Conservation (phyloP, 441 rosid species). For the Gossypium davidsonii region DNA sequence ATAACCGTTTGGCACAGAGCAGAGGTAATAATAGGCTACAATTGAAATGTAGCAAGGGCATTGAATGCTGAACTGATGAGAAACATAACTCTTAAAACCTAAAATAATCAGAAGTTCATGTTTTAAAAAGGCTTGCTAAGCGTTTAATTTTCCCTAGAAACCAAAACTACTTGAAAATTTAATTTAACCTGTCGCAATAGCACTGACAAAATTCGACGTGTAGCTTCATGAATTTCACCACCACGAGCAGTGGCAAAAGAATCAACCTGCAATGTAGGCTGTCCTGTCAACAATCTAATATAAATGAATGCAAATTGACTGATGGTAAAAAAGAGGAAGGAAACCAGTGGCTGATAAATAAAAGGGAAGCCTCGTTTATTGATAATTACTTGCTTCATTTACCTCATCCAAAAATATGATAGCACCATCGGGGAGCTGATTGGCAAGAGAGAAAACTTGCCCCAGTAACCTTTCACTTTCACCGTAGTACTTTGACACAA, state of each 20-base stretch:
- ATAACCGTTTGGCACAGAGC: not conserved
- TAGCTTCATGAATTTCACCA: slow-evolving; percentile 88
- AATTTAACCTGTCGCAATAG: slow-evolving; percentile 72
- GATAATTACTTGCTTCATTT: slow-evolving; percentile 15
- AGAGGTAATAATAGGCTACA: not conserved
- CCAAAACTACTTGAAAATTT: not conserved
- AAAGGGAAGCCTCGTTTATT: not conserved
- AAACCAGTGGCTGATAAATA: not conserved
- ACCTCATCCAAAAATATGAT: slow-evolving; percentile 92
- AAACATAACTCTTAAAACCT: slow-evolving; percentile 3
- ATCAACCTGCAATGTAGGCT: slow-evolving; percentile 55
- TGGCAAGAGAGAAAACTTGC: slow-evolving; percentile 79
- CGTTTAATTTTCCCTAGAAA: not conserved
- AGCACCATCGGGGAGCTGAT: slow-evolving; percentile 77
- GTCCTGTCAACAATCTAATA: not conserved
- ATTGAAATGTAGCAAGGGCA: not conserved
- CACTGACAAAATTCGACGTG: slow-evolving; percentile 86
- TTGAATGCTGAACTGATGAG: not conserved
- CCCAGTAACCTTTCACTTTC: slow-evolving; percentile 86
- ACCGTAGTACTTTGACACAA: slow-evolving; percentile 87
- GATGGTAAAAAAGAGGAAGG: not conserved
- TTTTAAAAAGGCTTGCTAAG: not conserved
- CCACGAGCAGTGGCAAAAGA: slow-evolving; percentile 85
- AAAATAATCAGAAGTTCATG: not conserved
- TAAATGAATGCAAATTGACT: not conserved